Evolutionary conservation across 768 basidiomycete genomes (phyloP).

Genomic region (Amanita polypyramis): DNA sequence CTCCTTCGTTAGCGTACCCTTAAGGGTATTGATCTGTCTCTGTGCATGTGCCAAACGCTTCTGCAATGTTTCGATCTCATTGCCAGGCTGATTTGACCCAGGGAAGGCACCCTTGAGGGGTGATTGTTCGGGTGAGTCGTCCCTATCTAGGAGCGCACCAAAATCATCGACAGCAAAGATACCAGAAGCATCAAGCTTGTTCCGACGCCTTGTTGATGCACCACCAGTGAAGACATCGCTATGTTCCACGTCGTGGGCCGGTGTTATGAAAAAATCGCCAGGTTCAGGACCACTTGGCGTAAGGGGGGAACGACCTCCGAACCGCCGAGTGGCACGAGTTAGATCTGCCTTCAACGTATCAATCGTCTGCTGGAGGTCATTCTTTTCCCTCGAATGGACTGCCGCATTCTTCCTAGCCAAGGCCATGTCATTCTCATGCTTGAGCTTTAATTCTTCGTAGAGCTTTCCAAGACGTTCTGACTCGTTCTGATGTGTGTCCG

Average conservation of each 20-base stretch:
- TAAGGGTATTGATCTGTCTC: slow-evolving; percentile 74
- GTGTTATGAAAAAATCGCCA: slow-evolving; percentile 43
- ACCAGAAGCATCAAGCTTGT: slow-evolving; percentile 36
- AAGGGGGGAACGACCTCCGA: slow-evolving; percentile 48
- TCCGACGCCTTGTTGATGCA: slow-evolving; percentile 50
- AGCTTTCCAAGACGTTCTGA: slow-evolving; percentile 54
- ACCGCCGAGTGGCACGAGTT: slow-evolving; percentile 51
- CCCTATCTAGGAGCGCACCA: slow-evolving; percentile 3
- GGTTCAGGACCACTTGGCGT: slow-evolving; percentile 47
- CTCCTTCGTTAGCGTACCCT: slow-evolving; percentile 70
- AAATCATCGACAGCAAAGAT: slow-evolving; percentile 29
- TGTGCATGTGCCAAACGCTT: slow-evolving; percentile 81
- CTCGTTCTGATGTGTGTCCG: slow-evolving; percentile 84
- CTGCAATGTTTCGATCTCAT: slow-evolving; percentile 74
- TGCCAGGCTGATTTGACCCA: slow-evolving; percentile 63
- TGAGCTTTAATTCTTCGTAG: slow-evolving; percentile 69
- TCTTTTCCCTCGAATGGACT: slow-evolving; percentile 83
- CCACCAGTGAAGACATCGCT: slow-evolving; percentile 62
- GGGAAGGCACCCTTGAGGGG: slow-evolving; percentile 30
- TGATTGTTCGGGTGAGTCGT: slow-evolving; percentile 6
- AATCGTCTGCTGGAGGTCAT: slow-evolving; percentile 74
- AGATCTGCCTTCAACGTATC: slow-evolving; percentile 70
- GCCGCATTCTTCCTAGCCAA: slow-evolving; percentile 83
- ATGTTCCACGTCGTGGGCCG: slow-evolving; percentile 38
- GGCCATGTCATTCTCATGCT: slow-evolving; percentile 93